Conservation (phyloP, 176 grass and related monocot genomes). For the Carex parvula region DNA sequence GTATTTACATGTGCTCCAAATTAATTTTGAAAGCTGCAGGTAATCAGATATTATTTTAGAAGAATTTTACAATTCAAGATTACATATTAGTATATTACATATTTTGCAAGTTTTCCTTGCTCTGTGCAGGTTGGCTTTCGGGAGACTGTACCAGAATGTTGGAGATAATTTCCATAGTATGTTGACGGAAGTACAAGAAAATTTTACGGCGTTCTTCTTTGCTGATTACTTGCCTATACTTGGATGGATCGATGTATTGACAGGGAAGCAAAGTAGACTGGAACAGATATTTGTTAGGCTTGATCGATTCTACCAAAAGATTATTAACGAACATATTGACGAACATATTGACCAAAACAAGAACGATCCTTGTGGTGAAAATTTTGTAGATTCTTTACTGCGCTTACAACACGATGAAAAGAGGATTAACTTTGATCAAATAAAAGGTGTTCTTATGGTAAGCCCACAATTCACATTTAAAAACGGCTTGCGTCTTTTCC, state of each 20-base stretch:
- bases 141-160: conserved; percentile 1
- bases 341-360: neutral
- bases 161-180: conserved; percentile 6
- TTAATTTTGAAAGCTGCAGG: neutral
- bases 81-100: neutral
- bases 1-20: neutral
- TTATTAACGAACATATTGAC: neutral
- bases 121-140: neutral
- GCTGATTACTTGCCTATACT: conserved; percentile 21
- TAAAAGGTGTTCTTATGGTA: conserved; percentile 16
- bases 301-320: conserved; percentile 21
- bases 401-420: neutral
- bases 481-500: neutral
- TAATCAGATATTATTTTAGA: neutral
- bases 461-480: neutral
- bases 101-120: neutral
- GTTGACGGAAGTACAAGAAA: conserved; percentile 3
- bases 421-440: neutral
- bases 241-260: conserved; percentile 26
- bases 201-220: neutral
- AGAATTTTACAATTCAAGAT: neutral
- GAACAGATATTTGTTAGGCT: conserved; percentile 19
- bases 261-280: conserved; percentile 4
- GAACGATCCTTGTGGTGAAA: neutral
- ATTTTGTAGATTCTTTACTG: conserved; percentile 7